These are phyloP conservation scores for Nicotiana tomentosiformis DNA, from an alignment of 257 asterid species.

Conservation along the genomic window DNA sequence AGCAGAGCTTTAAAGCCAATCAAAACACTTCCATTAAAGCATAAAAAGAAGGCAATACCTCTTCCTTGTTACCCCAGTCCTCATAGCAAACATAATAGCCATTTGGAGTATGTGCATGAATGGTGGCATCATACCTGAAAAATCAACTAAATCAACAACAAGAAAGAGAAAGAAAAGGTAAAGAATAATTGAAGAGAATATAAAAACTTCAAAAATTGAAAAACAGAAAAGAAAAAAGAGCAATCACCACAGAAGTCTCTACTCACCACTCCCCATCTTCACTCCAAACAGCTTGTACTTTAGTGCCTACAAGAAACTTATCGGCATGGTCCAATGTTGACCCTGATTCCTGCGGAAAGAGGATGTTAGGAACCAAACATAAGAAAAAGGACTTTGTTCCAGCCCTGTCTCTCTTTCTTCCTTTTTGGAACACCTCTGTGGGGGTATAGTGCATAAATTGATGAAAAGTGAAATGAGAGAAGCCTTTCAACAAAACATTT, in stretches of 20 bases:
- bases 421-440: background rate
- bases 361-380: conserved; percentile 1
- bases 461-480: background rate
- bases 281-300: conserved; percentile 97
- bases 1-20: background rate
- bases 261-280: conserved; percentile 96
- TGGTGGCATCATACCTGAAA: conserved; percentile 83
- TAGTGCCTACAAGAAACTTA: conserved; percentile 70
- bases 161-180: conserved; percentile 26
- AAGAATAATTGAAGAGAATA: conserved; percentile 21
- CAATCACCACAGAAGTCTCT: background rate
- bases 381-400: background rate
- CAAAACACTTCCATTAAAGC: background rate
- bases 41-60: conserved; percentile 38
- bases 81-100: conserved; percentile 73
- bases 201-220: background rate
- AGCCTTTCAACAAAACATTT: background rate
- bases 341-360: conserved; percentile 37
- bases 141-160: conserved; percentile 58
- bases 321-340: conserved; percentile 30
- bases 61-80: conserved; percentile 97
- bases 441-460: background rate
- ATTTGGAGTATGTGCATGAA: conserved; percentile 73
- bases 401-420: background rate
- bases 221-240: background rate